These are phyloP conservation scores for Speleostelium caveatum DNA, from an alignment of 78 protist species.

Conservation along the genomic window DNA sequence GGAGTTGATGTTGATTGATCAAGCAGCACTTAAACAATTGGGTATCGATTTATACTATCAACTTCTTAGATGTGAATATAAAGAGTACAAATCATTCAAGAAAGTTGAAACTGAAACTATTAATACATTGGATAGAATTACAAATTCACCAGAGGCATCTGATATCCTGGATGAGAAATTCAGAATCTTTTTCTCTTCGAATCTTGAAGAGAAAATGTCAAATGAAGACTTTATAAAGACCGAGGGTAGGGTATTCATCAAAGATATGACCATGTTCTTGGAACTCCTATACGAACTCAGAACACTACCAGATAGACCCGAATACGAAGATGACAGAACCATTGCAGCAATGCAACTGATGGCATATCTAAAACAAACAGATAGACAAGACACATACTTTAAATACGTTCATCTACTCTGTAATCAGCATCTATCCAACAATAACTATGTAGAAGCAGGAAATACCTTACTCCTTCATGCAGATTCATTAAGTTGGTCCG, in stretches of 20 bases:
- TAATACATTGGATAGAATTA: constrained; percentile 53
- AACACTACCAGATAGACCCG: constrained; percentile 80
- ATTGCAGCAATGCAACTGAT: constrained; percentile 80
- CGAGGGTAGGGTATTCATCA: constrained; percentile 42
- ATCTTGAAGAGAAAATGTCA: constrained; percentile 50
- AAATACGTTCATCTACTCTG: constrained; percentile 82
- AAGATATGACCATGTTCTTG: constrained; percentile 73
- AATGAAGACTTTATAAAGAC: constrained; percentile 12
- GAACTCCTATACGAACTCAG: constrained; percentile 62
- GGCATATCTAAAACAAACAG: constrained; percentile 78
- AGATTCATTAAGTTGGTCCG: constrained; percentile 76
- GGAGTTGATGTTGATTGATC: constrained; percentile 71
- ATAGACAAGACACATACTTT: constrained; percentile 82
- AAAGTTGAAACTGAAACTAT: constrained; percentile 72
- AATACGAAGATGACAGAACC: constrained; percentile 76
- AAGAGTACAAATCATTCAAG: constrained; percentile 53
- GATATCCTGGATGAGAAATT: constrained; percentile 65
- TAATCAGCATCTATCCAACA: constrained; percentile 70
- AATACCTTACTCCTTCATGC: constrained; percentile 77
- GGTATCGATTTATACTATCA: constrained; percentile 70
- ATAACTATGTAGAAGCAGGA: constrained; percentile 83
- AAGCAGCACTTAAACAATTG: constrained; percentile 31
- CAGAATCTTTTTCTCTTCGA: constrained; percentile 45
- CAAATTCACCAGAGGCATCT: constrained; percentile 56
- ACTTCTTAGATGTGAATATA: constrained; percentile 50